Evolutionary conservation across 2,329 filamentous ascomycete species (phyloP), one percentile per base, ranked within the genome.

Genomic region (Celoporthe dispersa): DNA sequence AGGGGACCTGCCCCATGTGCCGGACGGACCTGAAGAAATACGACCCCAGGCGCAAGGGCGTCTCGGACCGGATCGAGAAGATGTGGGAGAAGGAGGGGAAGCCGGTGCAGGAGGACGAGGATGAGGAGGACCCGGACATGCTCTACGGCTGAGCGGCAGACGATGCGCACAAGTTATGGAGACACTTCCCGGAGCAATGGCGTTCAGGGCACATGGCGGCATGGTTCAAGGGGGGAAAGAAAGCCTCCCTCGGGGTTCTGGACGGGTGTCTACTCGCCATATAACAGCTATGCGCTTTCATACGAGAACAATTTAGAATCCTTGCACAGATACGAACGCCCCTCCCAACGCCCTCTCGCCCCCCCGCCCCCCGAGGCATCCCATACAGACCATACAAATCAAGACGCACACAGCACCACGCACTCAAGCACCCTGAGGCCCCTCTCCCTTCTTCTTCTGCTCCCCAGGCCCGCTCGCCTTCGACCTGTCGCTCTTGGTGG

Each of bases 1-100:
- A 91, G 79, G 89, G 89, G 51, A 90, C 84, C 41, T 91, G 89
- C 77, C 89, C 89, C 53, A 82, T 91, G 80, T 90, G 89, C 77
- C 81, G 89, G 71, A 84, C 86, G 77, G 87, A 89, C 75, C 79
- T 91, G 79, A 84, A 82, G 41, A 84, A 86, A 82, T 68, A 72
- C 48, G 70, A 72, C 37, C 70, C 68, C 44, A 48, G 57, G 28
- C 55, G 65, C 22, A 72, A 64, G 68, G 57, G 33, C 37, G 67
- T 67, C 37, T 70, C 65, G 19, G 65, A 67, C 16, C 60, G 61
- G 44, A 67, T 72, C 28, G 64, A 68, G 68, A 70, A 70, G 51
- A 65, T 70, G 41, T 70, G 62, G 68, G 88, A 87, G 82, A 84
- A 81, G 78, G 80, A 81, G 78, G 81, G 82, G 76, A 80, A 83